phyloP scores from a whole-genome alignment of 345 rosid species.

The Eucalyptus paniculata region DNA sequence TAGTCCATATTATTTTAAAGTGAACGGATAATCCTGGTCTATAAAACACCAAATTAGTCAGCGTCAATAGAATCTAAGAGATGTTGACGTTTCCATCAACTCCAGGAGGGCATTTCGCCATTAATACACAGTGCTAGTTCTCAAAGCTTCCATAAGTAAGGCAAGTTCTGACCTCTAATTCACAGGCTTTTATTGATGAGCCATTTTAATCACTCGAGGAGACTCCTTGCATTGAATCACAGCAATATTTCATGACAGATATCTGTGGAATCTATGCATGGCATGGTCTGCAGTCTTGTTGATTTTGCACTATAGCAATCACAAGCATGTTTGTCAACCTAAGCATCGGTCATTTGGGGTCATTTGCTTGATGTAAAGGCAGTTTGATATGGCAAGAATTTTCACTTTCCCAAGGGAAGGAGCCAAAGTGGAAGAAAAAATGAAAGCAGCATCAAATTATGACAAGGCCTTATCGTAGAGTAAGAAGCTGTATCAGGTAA shows the following conservation, averaged over 20 bases:
- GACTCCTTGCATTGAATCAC: neutral
- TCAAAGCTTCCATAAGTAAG: neutral
- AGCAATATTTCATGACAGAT: neutral
- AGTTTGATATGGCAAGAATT: neutral
- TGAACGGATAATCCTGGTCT: neutral
- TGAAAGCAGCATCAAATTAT: slow-evolving; percentile 17
- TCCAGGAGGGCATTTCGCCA: neutral
- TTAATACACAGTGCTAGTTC: neutral
- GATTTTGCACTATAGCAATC: neutral
- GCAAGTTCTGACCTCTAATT: neutral
- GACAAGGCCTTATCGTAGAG: slow-evolving; percentile 3
- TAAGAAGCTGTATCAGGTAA: slow-evolving; percentile 43
- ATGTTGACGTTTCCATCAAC: neutral
- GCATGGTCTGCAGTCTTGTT: neutral
- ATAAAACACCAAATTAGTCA: neutral
- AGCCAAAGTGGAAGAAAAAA: neutral
- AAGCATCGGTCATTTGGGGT: neutral
- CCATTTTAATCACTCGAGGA: neutral
- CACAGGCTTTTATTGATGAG: neutral
- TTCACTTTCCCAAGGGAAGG: neutral
- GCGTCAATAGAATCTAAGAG: neutral
- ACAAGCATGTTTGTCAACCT: neutral
- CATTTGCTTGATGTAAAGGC: neutral
- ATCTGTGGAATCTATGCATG: neutral
- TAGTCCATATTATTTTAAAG: neutral